Conservation (phyloP, 441 rosid genomes). For the Dalechampia spathulata region DNA sequence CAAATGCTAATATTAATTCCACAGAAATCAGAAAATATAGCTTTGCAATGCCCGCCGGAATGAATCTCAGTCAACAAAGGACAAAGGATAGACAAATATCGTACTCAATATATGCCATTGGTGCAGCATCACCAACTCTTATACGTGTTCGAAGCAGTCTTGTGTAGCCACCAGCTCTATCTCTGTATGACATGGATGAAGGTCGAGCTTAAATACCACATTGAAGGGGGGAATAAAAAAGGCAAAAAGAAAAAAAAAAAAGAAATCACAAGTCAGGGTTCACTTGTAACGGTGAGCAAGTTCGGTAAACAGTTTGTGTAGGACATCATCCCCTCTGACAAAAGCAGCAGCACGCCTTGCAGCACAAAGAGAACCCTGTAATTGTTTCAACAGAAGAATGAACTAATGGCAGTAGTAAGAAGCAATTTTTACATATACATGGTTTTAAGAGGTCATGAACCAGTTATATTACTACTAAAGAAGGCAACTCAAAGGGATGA, state of each 20-base stretch:
- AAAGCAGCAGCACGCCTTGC: constrained; percentile 85
- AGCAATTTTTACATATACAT: not conserved
- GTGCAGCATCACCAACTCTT: constrained; percentile 94
- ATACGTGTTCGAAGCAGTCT: constrained; percentile 79
- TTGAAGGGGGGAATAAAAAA: not conserved
- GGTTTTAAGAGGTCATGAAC: not conserved
- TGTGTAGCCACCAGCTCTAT: constrained; percentile 93
- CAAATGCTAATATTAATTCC: not conserved
- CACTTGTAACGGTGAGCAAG: constrained; percentile 88
- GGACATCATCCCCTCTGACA: constrained; percentile 86
- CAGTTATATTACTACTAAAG: not conserved
- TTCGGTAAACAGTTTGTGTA: constrained; percentile 88
- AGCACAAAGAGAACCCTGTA: constrained; percentile 72
- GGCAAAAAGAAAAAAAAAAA: no score
- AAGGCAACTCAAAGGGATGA: not conserved
- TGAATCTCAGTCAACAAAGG: not conserved
- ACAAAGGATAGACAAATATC: constrained; percentile 9
- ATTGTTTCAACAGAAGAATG: constrained; percentile 6
- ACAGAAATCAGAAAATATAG: not conserved
- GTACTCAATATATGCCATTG: constrained; percentile 91
- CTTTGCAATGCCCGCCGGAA: not conserved
- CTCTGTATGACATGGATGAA: constrained; percentile 35
- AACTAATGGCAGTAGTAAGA: not conserved
- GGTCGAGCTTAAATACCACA: not conserved
- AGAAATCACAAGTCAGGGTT: constrained; percentile 6